phyloP scores from a whole-genome alignment of 2,329 filamentous ascomycete species.

The Graphium sp. region DNA sequence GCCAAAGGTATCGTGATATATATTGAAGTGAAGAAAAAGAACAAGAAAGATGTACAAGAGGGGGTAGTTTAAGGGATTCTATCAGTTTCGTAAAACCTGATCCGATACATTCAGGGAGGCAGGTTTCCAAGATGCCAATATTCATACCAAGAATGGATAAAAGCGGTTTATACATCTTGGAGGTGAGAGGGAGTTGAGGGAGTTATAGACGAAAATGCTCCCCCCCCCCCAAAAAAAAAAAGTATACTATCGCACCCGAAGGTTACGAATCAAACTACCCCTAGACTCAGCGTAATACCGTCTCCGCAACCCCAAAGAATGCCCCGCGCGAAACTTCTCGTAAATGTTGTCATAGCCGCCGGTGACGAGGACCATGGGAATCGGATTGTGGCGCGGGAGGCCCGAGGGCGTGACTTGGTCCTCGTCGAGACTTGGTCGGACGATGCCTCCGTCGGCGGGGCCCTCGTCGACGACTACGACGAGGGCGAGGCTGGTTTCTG shows the following conservation, averaged over 20 bases:
- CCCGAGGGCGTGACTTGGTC: conserved; percentile 56
- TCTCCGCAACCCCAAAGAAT: conserved; percentile 56
- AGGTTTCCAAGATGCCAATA: too few species aligned
- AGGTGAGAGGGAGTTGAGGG: too few species aligned
- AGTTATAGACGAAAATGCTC: too few species aligned
- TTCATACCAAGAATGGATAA: too few species aligned
- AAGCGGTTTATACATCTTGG: too few species aligned
- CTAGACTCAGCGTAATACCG: conserved; percentile 70
- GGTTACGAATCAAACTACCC: conserved; percentile 60
- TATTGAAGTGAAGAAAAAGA: background rate
- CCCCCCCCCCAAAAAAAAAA: too few species aligned
- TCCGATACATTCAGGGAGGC: background rate
- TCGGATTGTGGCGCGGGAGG: conserved; percentile 49
- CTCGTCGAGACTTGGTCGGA: conserved; percentile 57
- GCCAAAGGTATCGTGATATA: too few species aligned
- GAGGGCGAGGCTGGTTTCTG: conserved; percentile 49
- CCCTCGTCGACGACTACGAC: conserved; percentile 52
- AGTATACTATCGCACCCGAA: conserved; percentile 38
- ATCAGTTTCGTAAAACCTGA: background rate
- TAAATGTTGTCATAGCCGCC: conserved; percentile 48
- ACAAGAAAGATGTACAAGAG: background rate
- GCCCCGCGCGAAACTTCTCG: conserved; percentile 42
- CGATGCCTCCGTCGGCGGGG: conserved; percentile 15
- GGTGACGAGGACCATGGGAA: conserved; percentile 71
- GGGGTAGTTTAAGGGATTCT: background rate